Conservation (phyloP, 202 grass and related monocot genomes). For the Elaeis oleifera region DNA sequence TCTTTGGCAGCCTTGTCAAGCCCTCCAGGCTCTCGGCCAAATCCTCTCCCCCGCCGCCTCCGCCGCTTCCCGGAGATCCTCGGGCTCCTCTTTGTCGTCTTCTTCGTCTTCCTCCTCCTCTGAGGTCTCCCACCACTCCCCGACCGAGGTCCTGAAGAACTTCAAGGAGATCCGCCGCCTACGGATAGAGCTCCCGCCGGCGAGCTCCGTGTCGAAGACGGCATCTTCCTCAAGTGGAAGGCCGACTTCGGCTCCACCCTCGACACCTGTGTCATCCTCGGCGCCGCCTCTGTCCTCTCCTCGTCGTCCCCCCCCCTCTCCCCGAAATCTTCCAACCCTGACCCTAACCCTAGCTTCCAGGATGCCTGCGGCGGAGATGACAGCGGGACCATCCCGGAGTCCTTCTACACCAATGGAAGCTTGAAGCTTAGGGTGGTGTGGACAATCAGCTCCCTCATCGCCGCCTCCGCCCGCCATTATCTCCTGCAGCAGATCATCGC, state of each 20-base stretch:
- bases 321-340: not conserved
- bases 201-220: constrained; percentile 7
- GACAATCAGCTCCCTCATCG: constrained; percentile 28
- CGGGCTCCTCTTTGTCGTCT: not conserved
- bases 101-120: not conserved
- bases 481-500: constrained; percentile 17
- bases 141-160: constrained; percentile 20
- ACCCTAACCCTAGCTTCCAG: not conserved
- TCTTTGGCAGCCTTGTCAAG: constrained; percentile 4
- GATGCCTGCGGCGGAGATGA: constrained; percentile 1
- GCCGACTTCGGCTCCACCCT: constrained; percentile 23
- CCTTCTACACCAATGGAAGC: constrained; percentile 18
- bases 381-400: constrained; percentile 12
- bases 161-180: constrained; percentile 20
- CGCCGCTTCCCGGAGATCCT: not conserved
- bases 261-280: constrained; percentile 13
- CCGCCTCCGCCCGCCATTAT: constrained; percentile 19
- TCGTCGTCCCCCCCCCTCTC: not conserved
- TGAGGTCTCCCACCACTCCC: constrained; percentile 21
- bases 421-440: constrained; percentile 23
- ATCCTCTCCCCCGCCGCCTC: constrained; percentile 3
- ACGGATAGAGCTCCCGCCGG: constrained; percentile 19
- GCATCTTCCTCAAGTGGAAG: constrained; percentile 20
- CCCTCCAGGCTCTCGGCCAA: constrained; percentile 15
- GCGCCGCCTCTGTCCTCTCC: constrained; percentile 1